A percentile compares a stretch with the other conserved stretches of the same genome.
Evolutionary conservation across 192 early-diverging fungal genomes (phyloP).

Genomic region (Coemansia biformis): DNA sequence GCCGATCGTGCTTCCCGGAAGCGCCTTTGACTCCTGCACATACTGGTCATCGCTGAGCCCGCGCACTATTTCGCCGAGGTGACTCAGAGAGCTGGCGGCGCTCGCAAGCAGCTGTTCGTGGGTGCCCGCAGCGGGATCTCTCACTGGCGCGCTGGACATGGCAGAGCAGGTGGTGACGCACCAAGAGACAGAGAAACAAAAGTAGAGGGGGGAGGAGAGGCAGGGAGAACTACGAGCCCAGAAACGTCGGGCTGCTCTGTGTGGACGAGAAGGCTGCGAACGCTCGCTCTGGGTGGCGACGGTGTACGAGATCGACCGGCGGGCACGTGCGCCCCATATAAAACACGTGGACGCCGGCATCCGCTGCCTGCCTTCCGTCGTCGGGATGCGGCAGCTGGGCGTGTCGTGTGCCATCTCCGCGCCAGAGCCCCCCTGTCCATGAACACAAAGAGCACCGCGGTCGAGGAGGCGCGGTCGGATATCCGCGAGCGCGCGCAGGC

Average conservation of each 20-base stretch:
- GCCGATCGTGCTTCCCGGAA: slow-evolving; percentile 53
- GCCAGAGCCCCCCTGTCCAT: neutral
- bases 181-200: too few relatives aligned
- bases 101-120: slow-evolving; percentile 16
- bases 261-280: too few relatives aligned
- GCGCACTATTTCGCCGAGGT: slow-evolving; percentile 10
- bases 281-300: too few relatives aligned
- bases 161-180: too few relatives aligned
- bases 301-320: too few relatives aligned
- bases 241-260: too few relatives aligned
- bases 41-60: slow-evolving; percentile 18
- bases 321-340: too few relatives aligned
- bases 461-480: slow-evolving; percentile 34
- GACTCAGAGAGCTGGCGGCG: slow-evolving; percentile 10
- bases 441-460: slow-evolving; percentile 16
- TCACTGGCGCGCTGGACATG: neutral
- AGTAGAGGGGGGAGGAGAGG: neutral
- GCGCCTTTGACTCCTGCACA: slow-evolving; percentile 21
- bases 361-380: too few relatives aligned
- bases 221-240: too few relatives aligned
- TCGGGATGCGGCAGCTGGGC: too few relatives aligned
- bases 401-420: too few relatives aligned
- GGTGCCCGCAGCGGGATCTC: neutral
- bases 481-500: slow-evolving; percentile 45
- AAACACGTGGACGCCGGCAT: too few relatives aligned